phyloP scores from a whole-genome alignment of 2,329 filamentous ascomycete genomes.

The Aspergillus sp. region DNA sequence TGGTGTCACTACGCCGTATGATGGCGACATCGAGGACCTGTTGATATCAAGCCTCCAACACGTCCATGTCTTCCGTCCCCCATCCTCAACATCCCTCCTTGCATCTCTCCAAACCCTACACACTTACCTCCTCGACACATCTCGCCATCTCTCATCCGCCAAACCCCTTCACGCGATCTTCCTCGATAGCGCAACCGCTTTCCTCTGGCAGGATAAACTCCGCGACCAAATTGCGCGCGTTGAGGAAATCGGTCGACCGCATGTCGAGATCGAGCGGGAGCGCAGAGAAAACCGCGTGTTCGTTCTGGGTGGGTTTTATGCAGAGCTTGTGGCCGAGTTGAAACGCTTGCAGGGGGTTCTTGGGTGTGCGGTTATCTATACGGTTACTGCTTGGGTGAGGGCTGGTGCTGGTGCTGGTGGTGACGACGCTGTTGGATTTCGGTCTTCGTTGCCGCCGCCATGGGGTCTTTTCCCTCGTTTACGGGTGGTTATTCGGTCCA shows the following conservation, averaged over 20 bases:
- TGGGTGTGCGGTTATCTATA: conserved; percentile 34
- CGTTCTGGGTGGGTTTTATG: conserved; percentile 24
- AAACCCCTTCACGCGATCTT: conserved; percentile 44
- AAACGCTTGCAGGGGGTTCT: conserved; percentile 31
- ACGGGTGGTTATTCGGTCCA: conserved; percentile 29
- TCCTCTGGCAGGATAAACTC: conserved; percentile 47
- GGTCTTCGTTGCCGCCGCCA: conserved; percentile 28
- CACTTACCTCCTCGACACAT: conserved; percentile 41
- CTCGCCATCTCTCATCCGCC: conserved; percentile 39
- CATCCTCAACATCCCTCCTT: conserved; percentile 44
- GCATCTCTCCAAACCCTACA: conserved; percentile 42
- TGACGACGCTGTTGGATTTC: conserved; percentile 20
- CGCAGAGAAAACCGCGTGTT: conserved; percentile 22
- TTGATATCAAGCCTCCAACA: conserved; percentile 42
- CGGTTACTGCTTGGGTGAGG: conserved; percentile 19
- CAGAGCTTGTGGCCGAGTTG: conserved; percentile 21
- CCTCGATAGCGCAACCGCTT: conserved; percentile 48
- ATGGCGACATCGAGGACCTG: conserved; percentile 13
- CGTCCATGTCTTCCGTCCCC: conserved; percentile 51
- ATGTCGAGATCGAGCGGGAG: conserved; percentile 20
- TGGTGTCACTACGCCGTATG: neutral
- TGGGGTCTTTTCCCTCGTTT: conserved; percentile 34
- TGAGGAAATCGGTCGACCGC: conserved; percentile 27
- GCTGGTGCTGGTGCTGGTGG: conserved; percentile 4
- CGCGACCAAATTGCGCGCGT: conserved; percentile 36